phyloP scores from a whole-genome alignment of 2,329 filamentous ascomycete species.

The Alternaria consortialis region DNA sequence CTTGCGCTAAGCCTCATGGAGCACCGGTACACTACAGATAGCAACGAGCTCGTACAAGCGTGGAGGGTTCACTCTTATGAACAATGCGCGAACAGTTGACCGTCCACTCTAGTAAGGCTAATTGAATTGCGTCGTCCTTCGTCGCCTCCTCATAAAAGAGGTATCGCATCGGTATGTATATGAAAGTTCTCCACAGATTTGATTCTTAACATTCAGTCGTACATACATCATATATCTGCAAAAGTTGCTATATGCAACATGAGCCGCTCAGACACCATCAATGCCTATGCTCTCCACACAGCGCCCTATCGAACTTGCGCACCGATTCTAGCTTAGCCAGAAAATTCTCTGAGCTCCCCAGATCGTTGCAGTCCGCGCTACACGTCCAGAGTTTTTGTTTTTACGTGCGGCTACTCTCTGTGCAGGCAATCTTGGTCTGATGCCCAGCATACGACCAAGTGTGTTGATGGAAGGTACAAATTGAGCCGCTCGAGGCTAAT shows the following conservation, averaged over 20 bases:
- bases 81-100: background rate
- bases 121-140: background rate
- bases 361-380: constrained; percentile 21
- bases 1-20: constrained; percentile 19
- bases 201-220: constrained; percentile 7
- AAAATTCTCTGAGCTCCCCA: background rate
- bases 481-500: constrained; percentile 20
- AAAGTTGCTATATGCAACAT: constrained; percentile 34
- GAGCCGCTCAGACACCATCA: constrained; percentile 39
- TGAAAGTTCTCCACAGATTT: background rate
- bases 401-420: background rate
- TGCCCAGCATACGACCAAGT: constrained; percentile 48
- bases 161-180: background rate
- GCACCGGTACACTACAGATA: background rate
- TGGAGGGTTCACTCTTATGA: background rate
- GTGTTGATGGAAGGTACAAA: constrained; percentile 9
- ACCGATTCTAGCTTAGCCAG: constrained; percentile 12
- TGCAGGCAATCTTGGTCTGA: constrained; percentile 30
- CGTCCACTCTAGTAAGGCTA: no score
- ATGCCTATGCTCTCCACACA: constrained; percentile 30
- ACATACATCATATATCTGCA: constrained; percentile 23
- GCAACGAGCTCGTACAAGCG: background rate
- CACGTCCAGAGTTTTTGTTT: background rate
- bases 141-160: background rate
- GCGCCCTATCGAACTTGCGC: background rate